phyloP scores from a whole-genome alignment of 2,329 filamentous ascomycete species.

The Pseudogymnoascus sp. region DNA sequence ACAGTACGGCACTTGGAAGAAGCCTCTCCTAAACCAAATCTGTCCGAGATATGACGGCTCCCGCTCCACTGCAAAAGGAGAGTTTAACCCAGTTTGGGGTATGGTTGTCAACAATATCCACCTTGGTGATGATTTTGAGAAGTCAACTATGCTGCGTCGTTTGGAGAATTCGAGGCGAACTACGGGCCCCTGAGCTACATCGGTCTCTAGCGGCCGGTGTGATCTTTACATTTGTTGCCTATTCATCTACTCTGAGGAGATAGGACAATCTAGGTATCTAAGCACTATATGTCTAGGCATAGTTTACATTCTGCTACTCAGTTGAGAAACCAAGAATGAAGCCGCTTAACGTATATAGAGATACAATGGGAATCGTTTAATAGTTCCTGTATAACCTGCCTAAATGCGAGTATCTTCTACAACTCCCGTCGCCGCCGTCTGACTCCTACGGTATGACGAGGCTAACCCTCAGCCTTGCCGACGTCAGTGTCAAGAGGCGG shows the following conservation, averaged over 20 bases:
- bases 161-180: too few species aligned
- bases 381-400: neutral
- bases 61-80: neutral
- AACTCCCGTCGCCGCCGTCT: neutral
- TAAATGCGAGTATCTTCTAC: neutral
- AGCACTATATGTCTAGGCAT: too few species aligned
- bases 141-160: too few species aligned
- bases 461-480: neutral
- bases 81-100: neutral
- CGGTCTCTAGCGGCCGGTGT: too few species aligned
- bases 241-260: too few species aligned
- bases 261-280: too few species aligned
- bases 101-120: neutral
- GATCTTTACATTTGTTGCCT: too few species aligned
- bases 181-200: too few species aligned
- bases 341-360: neutral
- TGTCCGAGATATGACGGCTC: neutral
- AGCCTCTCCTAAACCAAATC: neutral
- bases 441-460: neutral
- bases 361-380: neutral
- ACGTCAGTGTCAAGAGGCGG: conserved; percentile 3
- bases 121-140: too few species aligned
- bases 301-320: neutral
- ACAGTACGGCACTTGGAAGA: neutral
- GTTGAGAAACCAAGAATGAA: neutral